Percentiles rank a stretch among this genome's conserved stretches.
phyloP scores from a whole-genome alignment of 345 rosid genomes.

The Eucalyptus pauciflora region DNA sequence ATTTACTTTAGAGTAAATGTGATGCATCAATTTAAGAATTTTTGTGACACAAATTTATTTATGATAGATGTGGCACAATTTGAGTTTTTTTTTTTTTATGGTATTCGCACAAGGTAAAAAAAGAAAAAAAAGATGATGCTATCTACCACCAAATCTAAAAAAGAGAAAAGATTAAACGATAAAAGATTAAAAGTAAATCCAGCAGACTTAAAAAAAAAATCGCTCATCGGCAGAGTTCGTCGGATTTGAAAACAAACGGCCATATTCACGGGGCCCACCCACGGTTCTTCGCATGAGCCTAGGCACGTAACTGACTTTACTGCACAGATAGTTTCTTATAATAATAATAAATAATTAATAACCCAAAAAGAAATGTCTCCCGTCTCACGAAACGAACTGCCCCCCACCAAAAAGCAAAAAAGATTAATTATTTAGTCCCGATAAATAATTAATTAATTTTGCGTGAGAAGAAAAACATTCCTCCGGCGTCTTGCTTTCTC shows the following conservation, averaged over 20 bases:
- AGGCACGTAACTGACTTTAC: not conserved
- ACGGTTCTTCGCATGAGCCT: not conserved
- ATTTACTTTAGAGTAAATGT: not conserved
- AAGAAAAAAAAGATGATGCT: not conserved
- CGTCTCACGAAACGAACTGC: not conserved
- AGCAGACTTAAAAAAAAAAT: not conserved
- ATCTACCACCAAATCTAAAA: no score
- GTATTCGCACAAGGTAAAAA: fast-evolving
- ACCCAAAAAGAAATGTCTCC: not conserved
- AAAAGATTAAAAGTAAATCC: not conserved
- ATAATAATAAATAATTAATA: no score
- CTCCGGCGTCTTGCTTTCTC: not conserved
- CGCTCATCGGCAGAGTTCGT: not conserved
- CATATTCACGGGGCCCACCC: not conserved
- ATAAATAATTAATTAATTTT: not conserved
- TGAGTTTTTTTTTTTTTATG: no score
- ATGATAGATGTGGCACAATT: not conserved
- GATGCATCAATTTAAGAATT: fast-evolving
- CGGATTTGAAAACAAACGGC: not conserved
- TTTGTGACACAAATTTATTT: no score
- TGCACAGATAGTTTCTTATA: not conserved
- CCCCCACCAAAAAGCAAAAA: no score
- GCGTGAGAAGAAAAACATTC: not conserved
- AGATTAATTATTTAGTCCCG: not conserved
- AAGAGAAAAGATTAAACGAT: no score